Percentiles rank a stretch among this genome's conserved stretches.
Evolutionary conservation across 768 basidiomycete genomes (phyloP).

Genomic region (Chalciporus pseudorubinellus): DNA sequence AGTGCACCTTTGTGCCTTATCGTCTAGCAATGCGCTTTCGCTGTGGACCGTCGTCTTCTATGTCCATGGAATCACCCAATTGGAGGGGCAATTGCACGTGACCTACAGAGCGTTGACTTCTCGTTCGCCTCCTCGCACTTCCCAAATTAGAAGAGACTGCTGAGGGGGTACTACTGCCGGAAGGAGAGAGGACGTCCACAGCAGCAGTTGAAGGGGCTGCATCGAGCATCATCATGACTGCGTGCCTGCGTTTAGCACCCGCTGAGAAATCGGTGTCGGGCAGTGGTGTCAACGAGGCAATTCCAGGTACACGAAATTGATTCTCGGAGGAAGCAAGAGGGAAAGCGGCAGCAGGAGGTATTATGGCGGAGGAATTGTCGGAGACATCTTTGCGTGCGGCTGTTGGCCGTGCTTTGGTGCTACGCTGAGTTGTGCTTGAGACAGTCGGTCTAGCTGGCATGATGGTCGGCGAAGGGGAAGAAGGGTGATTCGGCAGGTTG

Average conservation of each 20-base stretch:
- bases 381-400: slow-evolving; percentile 28
- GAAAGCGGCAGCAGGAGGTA: slow-evolving; percentile 16
- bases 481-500: slow-evolving; percentile 16
- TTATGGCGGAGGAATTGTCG: slow-evolving; percentile 15
- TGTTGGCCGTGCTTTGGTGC: slow-evolving; percentile 29
- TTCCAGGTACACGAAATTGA: slow-evolving; percentile 23
- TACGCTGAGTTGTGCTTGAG: slow-evolving; percentile 18
- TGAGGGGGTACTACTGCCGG: slow-evolving; percentile 31
- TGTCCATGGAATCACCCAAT: slow-evolving; percentile 59
- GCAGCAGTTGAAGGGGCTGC: slow-evolving; percentile 41
- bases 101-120: slow-evolving; percentile 44
- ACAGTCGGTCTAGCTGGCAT: slow-evolving; percentile 15
- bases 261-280: slow-evolving; percentile 39
- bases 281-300: slow-evolving; percentile 32
- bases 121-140: slow-evolving; percentile 51
- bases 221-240: slow-evolving; percentile 77
- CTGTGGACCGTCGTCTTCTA: slow-evolving; percentile 75
- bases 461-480: slow-evolving; percentile 31
- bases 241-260: slow-evolving; percentile 73
- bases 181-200: slow-evolving; percentile 37
- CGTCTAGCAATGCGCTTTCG: slow-evolving; percentile 71
- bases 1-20: slow-evolving; percentile 25
- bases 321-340: slow-evolving; percentile 32
- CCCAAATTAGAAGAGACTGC: slow-evolving; percentile 23
- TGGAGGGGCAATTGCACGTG: slow-evolving; percentile 40